Evolutionary conservation across 1,284 basidiomycete species (phyloP).

Genomic region (Kalmanozyma brasiliensis): DNA sequence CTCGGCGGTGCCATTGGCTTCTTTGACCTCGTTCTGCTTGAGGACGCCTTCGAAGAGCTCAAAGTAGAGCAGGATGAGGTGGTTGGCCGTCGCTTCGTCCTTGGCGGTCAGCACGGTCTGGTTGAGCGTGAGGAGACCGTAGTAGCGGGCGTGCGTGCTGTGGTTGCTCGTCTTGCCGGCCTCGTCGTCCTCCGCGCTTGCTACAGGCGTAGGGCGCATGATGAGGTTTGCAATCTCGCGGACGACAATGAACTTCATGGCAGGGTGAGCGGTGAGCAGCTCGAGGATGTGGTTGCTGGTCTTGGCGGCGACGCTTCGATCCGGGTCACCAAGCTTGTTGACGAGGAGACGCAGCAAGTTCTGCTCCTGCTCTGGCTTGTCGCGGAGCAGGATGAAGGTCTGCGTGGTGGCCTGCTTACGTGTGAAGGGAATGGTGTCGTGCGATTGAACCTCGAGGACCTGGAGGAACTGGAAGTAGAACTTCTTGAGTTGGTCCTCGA

Average conservation of each 20-base stretch:
- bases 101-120: slow-evolving; percentile 83
- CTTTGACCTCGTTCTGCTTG: slow-evolving; percentile 63
- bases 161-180: slow-evolving; percentile 29
- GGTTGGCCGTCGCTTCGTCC: slow-evolving; percentile 78
- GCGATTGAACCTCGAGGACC: slow-evolving; percentile 85
- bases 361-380: slow-evolving; percentile 96
- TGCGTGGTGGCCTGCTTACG: slow-evolving; percentile 78
- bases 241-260: slow-evolving; percentile 91
- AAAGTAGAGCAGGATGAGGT: slow-evolving; percentile 91
- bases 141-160: slow-evolving; percentile 81
- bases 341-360: slow-evolving; percentile 90
- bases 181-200: slow-evolving; percentile 43
- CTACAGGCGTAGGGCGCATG: slow-evolving; percentile 71
- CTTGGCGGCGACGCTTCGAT: slow-evolving; percentile 87
- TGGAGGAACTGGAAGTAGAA: slow-evolving; percentile 94
- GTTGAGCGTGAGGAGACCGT: slow-evolving; percentile 91
- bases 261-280: slow-evolving; percentile 87
- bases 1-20: slow-evolving; percentile 53
- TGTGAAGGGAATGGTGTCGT: slow-evolving; percentile 88
- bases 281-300: slow-evolving; percentile 89
- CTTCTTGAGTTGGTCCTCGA: slow-evolving; percentile 97
- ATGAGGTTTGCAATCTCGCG: slow-evolving; percentile 86
- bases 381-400: slow-evolving; percentile 82
- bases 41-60: slow-evolving; percentile 84
- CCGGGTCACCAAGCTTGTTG: slow-evolving; percentile 85